Base-by-base conservation (phyloP, 352 stramenopile genomes). In the Phytopythium mirpurense region DNA sequence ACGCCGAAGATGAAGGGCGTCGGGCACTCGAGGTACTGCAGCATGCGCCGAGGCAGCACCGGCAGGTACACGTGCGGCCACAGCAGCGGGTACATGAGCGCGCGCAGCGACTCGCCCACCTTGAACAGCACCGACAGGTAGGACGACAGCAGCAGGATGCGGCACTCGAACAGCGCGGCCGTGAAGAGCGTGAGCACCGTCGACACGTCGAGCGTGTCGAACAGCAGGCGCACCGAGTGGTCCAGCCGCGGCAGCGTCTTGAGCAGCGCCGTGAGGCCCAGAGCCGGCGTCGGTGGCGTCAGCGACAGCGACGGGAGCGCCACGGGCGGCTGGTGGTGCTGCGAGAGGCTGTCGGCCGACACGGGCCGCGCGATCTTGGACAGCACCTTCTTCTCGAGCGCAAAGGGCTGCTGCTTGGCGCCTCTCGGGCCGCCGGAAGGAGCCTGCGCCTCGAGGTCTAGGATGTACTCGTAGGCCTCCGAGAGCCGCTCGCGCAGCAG, bases 21-120 rank as follows among this genome's bases (percentile, higher is more conserved):
- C 3, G 84, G 84, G 47, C 84, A 95, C 49, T 95, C 80, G 18
- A 95, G 68, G 50, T 89, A 93, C 65, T 89, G 78, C 18, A 92
- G 64, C 78, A 95, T 87, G 48, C 74, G 67, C 9, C 68, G 73
- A 3, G 86, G 86, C 26, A 96, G 67, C 37, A 96, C 70, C 0
- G 83, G 86, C 8, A 90, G 60, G 59, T 95, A 96, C 40, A 94
- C 81, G 51, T 96, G 87, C 24, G 86, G 83, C 87, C 87, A 96
- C 18, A 82, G 65, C 18, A 96, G 56, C 6, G 87, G 87, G 34
- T 88, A 87, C 72, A 96, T 84, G n/a, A 96, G 73, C 24, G 82
- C 69, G 45, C 81, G 80, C 29, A 94, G 59, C 0, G 83, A 80
- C 55, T 95, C 86, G 50, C 67, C 68, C 16, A 88, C 80, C 45